Evolutionary conservation across 2,329 filamentous ascomycete genomes (phyloP), one percentile per base, ranked within the genome.

Genomic region (Ceratocystiopsis brevicomis): DNA sequence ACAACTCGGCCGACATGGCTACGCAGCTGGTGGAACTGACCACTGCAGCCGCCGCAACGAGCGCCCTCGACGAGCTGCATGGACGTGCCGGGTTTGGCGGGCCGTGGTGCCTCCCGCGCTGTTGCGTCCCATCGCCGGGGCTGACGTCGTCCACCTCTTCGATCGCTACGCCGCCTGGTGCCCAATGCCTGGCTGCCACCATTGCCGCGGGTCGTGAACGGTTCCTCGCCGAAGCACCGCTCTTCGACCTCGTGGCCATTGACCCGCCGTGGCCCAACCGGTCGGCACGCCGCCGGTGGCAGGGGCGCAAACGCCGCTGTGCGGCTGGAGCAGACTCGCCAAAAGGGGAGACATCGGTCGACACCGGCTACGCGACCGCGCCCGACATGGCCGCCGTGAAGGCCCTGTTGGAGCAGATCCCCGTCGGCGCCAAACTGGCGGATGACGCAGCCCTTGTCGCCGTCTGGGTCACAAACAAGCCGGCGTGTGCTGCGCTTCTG

Each of bases 211-310:
- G 59, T 38, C 57, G 63, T 35, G 51, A 55, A 2, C 48, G 49
- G 0, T 68, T 76, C 49, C 49, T 63, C 1, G 50, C 57, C 14
- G 54, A 53, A 3, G 64, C 68, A 2, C 66, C 17, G 52, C 36
- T 56, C 8, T 86, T 88, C 56, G 64, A 81, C 49, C 62, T 87
- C 38, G 64, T 87, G 35, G 56, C 86, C 9, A 61, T 87, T 17
- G 82, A 88, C 54, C 83, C 83, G 3, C 82, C 83, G 1, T 88
- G 83, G 82, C 81, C 82, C 0, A 88, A 85, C 54, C 71, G 76
- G 39, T 87, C 81, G 6, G 82, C 74, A 14, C 69, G 70, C 50
- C 43, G 49, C 1, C 44, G 49, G 9, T 40, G 48, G 4, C 44
- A 38, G 9, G 40, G 40, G 1, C 67, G 79, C 36, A 76, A 72